phyloP scores from a whole-genome alignment of 805 yeast genomes.

The Yamadazyma sp. region DNA sequence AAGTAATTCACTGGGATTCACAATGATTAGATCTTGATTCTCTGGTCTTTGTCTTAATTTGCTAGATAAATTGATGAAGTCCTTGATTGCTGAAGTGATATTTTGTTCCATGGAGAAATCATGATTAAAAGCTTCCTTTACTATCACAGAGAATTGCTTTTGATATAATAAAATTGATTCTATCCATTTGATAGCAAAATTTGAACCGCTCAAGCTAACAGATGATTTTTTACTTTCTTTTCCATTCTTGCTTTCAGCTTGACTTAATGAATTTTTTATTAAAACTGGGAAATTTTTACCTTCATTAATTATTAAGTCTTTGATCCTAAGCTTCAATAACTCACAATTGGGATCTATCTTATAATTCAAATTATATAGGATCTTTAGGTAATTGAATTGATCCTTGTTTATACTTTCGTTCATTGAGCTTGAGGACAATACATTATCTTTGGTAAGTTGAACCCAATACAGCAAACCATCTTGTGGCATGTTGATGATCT shows the following conservation, averaged over 20 bases:
- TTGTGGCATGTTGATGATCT: slow-evolving; percentile 45
- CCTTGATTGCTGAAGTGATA: slow-evolving; percentile 59
- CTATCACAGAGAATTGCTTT: slow-evolving; percentile 47
- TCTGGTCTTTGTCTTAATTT: slow-evolving; percentile 17
- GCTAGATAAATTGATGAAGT: slow-evolving; percentile 52
- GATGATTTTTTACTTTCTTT: background rate
- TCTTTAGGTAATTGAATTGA: slow-evolving; percentile 38
- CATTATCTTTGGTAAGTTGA: slow-evolving; percentile 27
- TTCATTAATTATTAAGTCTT: slow-evolving; percentile 37
- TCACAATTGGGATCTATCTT: slow-evolving; percentile 54
- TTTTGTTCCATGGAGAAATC: slow-evolving; percentile 51
- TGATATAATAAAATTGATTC: slow-evolving; percentile 52
- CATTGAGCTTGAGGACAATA: too few relatives aligned
- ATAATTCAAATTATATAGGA: slow-evolving; percentile 48
- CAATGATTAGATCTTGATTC: slow-evolving; percentile 26
- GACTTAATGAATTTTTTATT: slow-evolving; percentile 16
- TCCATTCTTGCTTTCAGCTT: background rate
- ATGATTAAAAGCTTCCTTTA: slow-evolving; percentile 46
- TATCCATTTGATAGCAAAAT: slow-evolving; percentile 68
- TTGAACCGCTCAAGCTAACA: slow-evolving; percentile 19
- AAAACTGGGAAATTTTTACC: slow-evolving; percentile 38
- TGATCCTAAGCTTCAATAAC: slow-evolving; percentile 47
- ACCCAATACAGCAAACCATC: slow-evolving; percentile 59
- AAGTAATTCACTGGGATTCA: slow-evolving; percentile 38
- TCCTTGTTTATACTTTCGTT: slow-evolving; percentile 13